These are phyloP conservation scores for Dactylellina cionopaga DNA, from an alignment of 2,329 filamentous ascomycete species.

Conservation along the genomic window DNA sequence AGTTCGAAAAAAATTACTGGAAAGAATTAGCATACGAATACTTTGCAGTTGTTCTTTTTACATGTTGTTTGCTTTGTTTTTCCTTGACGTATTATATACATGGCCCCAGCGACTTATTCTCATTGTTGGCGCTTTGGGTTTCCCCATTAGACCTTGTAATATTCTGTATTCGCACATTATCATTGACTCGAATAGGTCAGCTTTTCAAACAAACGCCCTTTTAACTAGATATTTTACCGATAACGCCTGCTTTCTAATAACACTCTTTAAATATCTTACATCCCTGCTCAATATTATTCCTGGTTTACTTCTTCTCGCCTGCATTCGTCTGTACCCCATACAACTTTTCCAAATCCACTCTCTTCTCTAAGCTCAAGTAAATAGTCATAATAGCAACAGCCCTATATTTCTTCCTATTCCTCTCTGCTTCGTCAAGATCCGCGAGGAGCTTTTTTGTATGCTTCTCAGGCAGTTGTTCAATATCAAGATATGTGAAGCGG, in stretches of 20 bases:
- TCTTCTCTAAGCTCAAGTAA: conserved; percentile 36
- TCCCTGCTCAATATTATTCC: background rate
- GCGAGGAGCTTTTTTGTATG: conserved; percentile 35
- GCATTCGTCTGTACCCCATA: conserved; percentile 42
- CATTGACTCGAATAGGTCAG: no score
- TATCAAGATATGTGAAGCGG: conserved; percentile 30
- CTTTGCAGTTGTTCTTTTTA: background rate
- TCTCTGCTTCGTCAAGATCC: conserved; percentile 45
- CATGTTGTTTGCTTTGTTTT: no score
- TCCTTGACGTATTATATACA: no score
- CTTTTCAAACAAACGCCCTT: no score
- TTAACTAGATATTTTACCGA: background rate
- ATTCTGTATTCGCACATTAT: no score
- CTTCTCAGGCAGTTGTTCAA: conserved; percentile 35
- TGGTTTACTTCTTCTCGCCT: conserved; percentile 5
- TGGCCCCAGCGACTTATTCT: no score
- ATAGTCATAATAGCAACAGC: conserved; percentile 46
- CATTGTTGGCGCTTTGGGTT: no score
- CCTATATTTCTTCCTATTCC: conserved; percentile 43
- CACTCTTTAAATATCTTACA: background rate
- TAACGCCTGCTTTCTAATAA: background rate
- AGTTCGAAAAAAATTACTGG: background rate
- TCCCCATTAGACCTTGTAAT: no score
- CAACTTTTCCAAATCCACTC: conserved; percentile 28
- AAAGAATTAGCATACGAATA: background rate